Evolutionary conservation across 2,329 filamentous ascomycete species (phyloP), one percentile per base, ranked within the genome.

Genomic region (Dendrostoma leiphaemia): DNA sequence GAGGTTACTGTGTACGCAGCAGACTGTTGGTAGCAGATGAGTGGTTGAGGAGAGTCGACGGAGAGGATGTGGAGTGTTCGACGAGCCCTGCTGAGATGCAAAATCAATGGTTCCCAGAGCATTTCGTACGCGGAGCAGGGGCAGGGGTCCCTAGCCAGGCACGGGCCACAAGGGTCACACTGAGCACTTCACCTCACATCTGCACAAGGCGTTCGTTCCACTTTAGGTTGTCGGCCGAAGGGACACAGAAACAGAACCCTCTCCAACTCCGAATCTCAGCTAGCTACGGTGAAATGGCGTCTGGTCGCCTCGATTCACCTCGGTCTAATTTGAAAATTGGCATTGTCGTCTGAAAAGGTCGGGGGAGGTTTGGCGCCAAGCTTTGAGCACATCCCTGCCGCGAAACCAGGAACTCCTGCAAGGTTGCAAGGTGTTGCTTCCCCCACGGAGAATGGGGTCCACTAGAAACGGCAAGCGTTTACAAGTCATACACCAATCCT

Each of bases 401-500:
- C 48, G 23, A 49, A 49, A 49, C 47, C 29, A 47, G 23, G 26
- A 41, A 26, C 38, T 23, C n/a, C 24, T 26, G 38, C 38, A 26
- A 23, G 35, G 38, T n/a, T 21, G 12, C 6, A 19, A 15, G 37
- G 6, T 24, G 38, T 23, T 24, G 38, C 23, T 47, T 24, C 6
- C 48, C 48, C 49, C 37, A 38, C 49, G 53, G 24, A 32, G 26
- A 51, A 29, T 34, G 21, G 44, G 35, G 35, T 15, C 47, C 50
- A 49, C 45, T 24, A 44, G 51, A 54, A 57, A 54, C 55, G 55
- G 43, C 55, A 57, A 51, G 51, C 51, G 54, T 57, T 54, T 50
- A 50, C 45, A 47, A 45, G 28, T 32, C 28, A 28, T 24, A 24
- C 15, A 6, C 28, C 24, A 3, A 17, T 23, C 21, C 24, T 19